Evolutionary conservation across 331 rosid species (phyloP).

Genomic region (Acacia pycnantha): DNA sequence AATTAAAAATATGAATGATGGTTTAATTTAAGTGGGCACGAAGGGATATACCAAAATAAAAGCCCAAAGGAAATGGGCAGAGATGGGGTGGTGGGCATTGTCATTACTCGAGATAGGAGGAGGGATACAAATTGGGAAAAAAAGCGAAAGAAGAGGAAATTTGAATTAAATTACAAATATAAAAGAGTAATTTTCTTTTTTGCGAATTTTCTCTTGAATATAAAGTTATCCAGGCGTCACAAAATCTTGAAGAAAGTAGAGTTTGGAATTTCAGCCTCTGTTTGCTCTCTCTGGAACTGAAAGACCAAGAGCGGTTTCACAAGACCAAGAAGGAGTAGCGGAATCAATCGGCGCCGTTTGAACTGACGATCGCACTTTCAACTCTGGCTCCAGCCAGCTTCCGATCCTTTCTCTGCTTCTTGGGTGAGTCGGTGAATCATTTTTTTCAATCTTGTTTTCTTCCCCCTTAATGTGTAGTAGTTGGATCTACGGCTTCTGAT

Average conservation of each 20-base stretch:
- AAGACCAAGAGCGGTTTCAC: conserved; percentile 10
- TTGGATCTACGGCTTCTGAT: conserved; percentile 31
- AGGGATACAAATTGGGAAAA: background rate
- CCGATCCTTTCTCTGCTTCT: conserved; percentile 36
- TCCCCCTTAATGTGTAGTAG: background rate
- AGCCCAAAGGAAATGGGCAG: background rate
- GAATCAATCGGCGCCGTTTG: conserved; percentile 20
- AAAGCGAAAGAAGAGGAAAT: too few species aligned
- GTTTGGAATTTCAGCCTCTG: background rate
- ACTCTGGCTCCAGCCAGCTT: conserved; percentile 22
- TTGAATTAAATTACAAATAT: too few species aligned
- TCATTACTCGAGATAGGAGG: background rate
- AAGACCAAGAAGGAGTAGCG: background rate
- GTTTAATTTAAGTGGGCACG: background rate
- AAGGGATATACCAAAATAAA: background rate
- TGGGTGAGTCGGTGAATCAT: conserved; percentile 36
- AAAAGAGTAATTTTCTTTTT: background rate
- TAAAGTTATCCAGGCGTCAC: conserved; percentile 18
- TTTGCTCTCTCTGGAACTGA: conserved; percentile 30
- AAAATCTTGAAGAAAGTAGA: background rate
- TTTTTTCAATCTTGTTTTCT: background rate
- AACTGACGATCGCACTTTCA: conserved; percentile 31
- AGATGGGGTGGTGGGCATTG: background rate
- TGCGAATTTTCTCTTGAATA: conserved; percentile 5
- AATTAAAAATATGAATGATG: background rate